A percentile compares a stretch with the other conserved stretches of the same genome.
phyloP scores from a whole-genome alignment of 176 grass and related monocot genomes.

The Oryza officinalis region DNA sequence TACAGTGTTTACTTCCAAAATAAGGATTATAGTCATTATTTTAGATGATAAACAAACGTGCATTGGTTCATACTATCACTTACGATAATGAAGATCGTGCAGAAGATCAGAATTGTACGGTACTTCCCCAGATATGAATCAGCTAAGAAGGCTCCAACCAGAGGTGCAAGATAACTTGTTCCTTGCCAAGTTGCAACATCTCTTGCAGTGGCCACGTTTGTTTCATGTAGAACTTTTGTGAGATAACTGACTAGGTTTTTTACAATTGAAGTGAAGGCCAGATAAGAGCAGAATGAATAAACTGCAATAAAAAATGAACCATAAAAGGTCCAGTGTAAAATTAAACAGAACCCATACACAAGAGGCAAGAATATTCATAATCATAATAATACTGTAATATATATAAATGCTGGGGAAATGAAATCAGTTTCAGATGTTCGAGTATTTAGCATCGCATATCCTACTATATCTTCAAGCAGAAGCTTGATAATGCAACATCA shows the following conservation, averaged over 20 bases:
- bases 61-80: conserved; percentile 38
- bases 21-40: not conserved
- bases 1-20: not conserved
- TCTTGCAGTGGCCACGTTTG: conserved; percentile 60
- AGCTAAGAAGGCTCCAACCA: conserved; percentile 72
- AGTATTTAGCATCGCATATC: conserved; percentile 12
- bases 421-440: not conserved
- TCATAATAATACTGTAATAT: not conserved
- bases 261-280: conserved; percentile 53
- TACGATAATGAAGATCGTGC: conserved; percentile 58
- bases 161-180: conserved; percentile 45
- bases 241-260: conserved; percentile 70
- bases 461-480: conserved; percentile 1
- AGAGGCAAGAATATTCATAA: not conserved
- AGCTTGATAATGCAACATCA: not conserved
- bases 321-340: not conserved
- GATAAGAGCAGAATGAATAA: conserved; percentile 53
- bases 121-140: conserved; percentile 83
- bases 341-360: not conserved
- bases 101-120: conserved; percentile 61
- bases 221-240: conserved; percentile 58
- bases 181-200: conserved; percentile 56
- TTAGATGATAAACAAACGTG: conserved; percentile 5
- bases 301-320: conserved; percentile 34
- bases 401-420: not conserved